phyloP scores from a whole-genome alignment of 2,329 filamentous ascomycete species.

The Arthrocladium fulminans region DNA sequence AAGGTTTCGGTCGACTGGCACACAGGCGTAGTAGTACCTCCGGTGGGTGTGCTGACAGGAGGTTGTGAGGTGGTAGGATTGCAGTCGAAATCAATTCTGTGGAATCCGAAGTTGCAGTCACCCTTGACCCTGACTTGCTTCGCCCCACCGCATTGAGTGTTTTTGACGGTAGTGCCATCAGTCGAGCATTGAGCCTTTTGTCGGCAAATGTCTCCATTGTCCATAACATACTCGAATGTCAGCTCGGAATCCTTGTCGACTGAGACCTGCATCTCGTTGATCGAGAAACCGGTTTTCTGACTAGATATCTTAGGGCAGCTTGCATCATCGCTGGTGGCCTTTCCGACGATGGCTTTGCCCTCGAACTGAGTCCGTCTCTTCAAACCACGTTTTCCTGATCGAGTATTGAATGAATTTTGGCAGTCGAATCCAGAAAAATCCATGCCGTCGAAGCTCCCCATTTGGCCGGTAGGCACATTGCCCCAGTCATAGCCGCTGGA shows the following conservation, averaged over 20 bases:
- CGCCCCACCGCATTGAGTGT: conserved; percentile 88
- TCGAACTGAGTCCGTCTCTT: conserved; percentile 33
- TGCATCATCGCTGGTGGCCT: conserved; percentile 32
- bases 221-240: conserved; percentile 81
- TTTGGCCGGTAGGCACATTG: conserved; percentile 51
- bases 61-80: conserved; percentile 22
- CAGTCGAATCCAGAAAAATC: conserved; percentile 66
- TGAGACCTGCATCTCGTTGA: conserved; percentile 63
- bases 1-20: neutral
- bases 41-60: conserved; percentile 15
- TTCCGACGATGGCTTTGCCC: conserved; percentile 54
- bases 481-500: conserved; percentile 62
- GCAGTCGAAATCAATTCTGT: conserved; percentile 70
- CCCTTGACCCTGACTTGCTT: conserved; percentile 51
- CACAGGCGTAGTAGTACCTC: conserved; percentile 7
- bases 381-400: conserved; percentile 49
- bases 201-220: conserved; percentile 72
- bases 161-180: conserved; percentile 61
- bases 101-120: conserved; percentile 63
- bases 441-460: conserved; percentile 63
- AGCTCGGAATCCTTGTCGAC: conserved; percentile 68
- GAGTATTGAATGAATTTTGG: conserved; percentile 44
- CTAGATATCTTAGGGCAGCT: conserved; percentile 52
- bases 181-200: conserved; percentile 61
- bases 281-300: conserved; percentile 57